Conservation (phyloP, 1,284 basidiomycete species). For the Trichosporon coremiiforme region DNA sequence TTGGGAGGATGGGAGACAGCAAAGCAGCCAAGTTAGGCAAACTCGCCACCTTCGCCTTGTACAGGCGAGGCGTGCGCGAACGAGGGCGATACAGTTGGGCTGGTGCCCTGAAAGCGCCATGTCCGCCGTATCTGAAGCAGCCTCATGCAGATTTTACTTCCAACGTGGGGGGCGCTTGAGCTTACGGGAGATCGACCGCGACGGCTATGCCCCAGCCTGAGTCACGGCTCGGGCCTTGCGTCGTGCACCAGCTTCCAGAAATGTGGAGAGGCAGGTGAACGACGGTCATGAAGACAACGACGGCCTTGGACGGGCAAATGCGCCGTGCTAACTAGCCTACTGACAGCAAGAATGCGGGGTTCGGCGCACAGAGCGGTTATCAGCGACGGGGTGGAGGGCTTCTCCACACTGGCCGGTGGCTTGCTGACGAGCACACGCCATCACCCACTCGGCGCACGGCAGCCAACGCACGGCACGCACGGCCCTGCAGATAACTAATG, state of each 20-base stretch:
- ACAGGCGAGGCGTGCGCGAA: background rate
- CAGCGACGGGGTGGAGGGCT: constrained; percentile 2
- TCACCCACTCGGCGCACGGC: background rate
- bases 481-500: background rate
- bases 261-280: background rate
- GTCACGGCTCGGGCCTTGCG: background rate
- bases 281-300: too few species aligned
- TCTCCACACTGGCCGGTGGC: background rate
- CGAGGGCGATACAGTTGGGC: background rate
- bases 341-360: background rate
- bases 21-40: background rate
- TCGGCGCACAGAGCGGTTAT: constrained; percentile 3
- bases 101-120: constrained; percentile 1
- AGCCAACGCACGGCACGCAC: background rate
- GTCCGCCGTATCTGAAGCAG: background rate
- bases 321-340: constrained; percentile 9
- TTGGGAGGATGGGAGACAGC: constrained; percentile 1
- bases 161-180: background rate
- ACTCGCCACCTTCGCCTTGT: background rate
- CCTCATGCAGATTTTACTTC: background rate
- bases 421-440: background rate
- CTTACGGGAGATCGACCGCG: background rate
- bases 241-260: background rate
- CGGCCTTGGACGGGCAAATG: constrained; percentile 13
- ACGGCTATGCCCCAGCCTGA: background rate